Conservation (phyloP, 108 stramenopile species). For the Fragilariopsis cylindrus region DNA sequence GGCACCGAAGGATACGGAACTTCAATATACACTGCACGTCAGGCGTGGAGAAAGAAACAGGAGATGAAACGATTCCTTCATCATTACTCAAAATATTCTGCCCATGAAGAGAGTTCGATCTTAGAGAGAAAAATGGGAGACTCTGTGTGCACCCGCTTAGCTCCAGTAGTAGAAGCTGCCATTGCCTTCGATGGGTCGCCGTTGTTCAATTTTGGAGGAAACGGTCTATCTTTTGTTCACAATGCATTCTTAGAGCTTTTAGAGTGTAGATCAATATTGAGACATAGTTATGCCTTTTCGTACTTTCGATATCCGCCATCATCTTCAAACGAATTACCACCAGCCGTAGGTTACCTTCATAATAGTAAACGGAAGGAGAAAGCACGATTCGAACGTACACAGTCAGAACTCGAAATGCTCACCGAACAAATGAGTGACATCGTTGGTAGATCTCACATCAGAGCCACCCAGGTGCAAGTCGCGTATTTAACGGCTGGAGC, state of each 20-base stretch:
- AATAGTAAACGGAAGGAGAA: conserved; percentile 40
- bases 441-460: conserved; percentile 56
- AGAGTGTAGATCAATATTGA: conserved; percentile 53
- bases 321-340: background rate
- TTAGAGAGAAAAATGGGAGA: conserved; percentile 57
- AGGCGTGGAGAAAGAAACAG: conserved; percentile 30
- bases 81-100: conserved; percentile 52
- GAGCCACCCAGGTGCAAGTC: conserved; percentile 58
- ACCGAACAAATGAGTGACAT: conserved; percentile 68
- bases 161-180: conserved; percentile 52
- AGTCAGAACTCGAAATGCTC: conserved; percentile 60
- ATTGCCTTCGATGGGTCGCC: conserved; percentile 41
- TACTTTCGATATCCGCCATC: conserved; percentile 45
- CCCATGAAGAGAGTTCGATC: conserved; percentile 49
- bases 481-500: conserved; percentile 47
- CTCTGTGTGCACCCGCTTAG: conserved; percentile 42
- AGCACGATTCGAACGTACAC: conserved; percentile 46
- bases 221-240: conserved; percentile 57
- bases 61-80: conserved; percentile 59
- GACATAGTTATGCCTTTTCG: conserved; percentile 58
- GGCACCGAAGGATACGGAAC: conserved; percentile 47
- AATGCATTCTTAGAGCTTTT: conserved; percentile 54
- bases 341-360: background rate
- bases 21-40: conserved; percentile 42
- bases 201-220: conserved; percentile 48